phyloP scores from a whole-genome alignment of 306 rosid genomes.

The Hippophae gyantsensis region DNA sequence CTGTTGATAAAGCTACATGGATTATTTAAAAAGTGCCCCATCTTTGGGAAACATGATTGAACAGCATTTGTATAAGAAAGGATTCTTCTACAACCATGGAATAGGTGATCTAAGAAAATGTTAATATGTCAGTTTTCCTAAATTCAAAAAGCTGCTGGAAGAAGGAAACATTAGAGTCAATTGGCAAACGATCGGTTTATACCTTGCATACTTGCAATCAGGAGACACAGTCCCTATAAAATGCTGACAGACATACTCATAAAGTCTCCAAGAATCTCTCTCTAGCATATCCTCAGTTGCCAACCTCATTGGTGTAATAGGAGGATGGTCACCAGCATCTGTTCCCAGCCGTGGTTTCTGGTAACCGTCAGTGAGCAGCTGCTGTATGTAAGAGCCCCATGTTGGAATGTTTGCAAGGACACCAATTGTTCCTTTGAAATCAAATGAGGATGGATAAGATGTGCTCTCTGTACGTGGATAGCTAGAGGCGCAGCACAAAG shows the following conservation, averaged over 20 bases:
- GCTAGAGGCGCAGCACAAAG: slow-evolving; percentile 38
- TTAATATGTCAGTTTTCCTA: neutral
- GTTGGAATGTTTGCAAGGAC: slow-evolving; percentile 57
- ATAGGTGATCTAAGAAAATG: too few relatives aligned
- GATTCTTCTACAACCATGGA: too few relatives aligned
- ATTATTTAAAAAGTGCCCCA: too few relatives aligned
- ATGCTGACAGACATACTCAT: slow-evolving; percentile 82
- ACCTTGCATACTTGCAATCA: slow-evolving; percentile 88
- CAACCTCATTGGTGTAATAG: slow-evolving; percentile 78
- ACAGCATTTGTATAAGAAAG: too few relatives aligned
- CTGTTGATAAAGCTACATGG: too few relatives aligned
- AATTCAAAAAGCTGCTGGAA: neutral
- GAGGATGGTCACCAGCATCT: slow-evolving; percentile 97
- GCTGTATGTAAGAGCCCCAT: slow-evolving; percentile 61
- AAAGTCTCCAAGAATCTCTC: slow-evolving; percentile 83
- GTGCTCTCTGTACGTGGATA: slow-evolving; percentile 98
- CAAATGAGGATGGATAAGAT: slow-evolving; percentile 89
- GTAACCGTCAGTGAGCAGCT: slow-evolving; percentile 54
- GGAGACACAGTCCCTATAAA: slow-evolving; percentile 87
- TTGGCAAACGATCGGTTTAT: slow-evolving; percentile 18
- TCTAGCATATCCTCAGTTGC: slow-evolving; percentile 77
- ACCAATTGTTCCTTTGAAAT: slow-evolving; percentile 65
- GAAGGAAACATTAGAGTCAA: slow-evolving; percentile 16
- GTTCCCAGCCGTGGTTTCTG: slow-evolving; percentile 68
- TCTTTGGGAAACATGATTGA: too few relatives aligned